These are phyloP conservation scores for Tylopilus rubrobrunneus DNA, from an alignment of 768 basidiomycete species.

Conservation along the genomic window DNA sequence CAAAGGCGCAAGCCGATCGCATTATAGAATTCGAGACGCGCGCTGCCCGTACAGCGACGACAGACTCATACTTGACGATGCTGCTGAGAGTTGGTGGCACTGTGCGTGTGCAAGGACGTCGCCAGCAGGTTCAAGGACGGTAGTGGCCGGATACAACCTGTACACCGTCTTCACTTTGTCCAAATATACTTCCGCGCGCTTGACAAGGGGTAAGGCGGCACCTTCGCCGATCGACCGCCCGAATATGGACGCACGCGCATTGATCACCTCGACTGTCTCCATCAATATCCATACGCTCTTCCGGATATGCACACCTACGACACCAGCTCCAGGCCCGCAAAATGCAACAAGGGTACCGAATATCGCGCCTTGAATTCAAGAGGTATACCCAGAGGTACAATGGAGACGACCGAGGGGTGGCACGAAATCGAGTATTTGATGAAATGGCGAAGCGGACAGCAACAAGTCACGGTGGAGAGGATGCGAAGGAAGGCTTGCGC, in stretches of 20 bases:
- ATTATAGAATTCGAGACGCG: no score
- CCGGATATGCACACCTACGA: constrained; percentile 73
- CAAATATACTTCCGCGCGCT: constrained; percentile 82
- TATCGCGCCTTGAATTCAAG: constrained; percentile 83
- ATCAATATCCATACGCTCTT: constrained; percentile 79
- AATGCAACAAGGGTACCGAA: constrained; percentile 81
- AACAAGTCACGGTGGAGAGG: constrained; percentile 67
- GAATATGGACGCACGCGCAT: constrained; percentile 51
- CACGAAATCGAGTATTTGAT: constrained; percentile 73
- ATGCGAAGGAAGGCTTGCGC: constrained; percentile 80
- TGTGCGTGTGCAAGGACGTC: constrained; percentile 72
- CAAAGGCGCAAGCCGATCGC: no score
- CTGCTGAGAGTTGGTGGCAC: no score
- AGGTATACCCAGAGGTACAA: constrained; percentile 78
- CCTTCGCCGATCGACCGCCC: constrained; percentile 26
- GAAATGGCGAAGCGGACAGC: constrained; percentile 76
- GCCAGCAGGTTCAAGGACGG: constrained; percentile 82
- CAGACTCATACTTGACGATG: no score
- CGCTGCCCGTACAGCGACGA: no score
- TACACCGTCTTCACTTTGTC: constrained; percentile 82
- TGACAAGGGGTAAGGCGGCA: constrained; percentile 47
- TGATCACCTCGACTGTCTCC: constrained; percentile 82
- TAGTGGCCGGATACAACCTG: constrained; percentile 82
- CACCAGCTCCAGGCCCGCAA: constrained; percentile 74
- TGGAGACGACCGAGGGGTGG: constrained; percentile 70